Conservation (phyloP, 2,329 filamentous ascomycete species). For the Colletotrichum sansevieriae region DNA sequence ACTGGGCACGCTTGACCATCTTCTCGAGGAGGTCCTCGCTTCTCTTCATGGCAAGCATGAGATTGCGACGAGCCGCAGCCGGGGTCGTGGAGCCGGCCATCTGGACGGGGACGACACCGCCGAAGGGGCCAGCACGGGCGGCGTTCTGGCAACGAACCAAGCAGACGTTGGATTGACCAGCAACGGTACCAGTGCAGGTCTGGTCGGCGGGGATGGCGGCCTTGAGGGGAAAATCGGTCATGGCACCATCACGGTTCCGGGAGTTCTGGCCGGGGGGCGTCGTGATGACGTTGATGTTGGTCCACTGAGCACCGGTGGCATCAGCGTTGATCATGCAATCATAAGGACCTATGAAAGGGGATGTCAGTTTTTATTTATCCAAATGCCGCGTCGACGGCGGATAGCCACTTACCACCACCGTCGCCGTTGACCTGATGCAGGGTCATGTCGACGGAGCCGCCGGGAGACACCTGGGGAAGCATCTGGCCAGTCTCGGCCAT, state of each 20-base stretch:
- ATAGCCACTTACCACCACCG: conserved; percentile 63
- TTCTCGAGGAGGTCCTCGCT: conserved; percentile 42
- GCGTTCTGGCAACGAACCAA: conserved; percentile 74
- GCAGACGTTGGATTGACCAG: conserved; percentile 70
- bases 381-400: too few relatives aligned
- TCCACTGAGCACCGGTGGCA: conserved; percentile 67
- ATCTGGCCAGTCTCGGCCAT: conserved; percentile 67
- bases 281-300: conserved; percentile 65
- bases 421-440: conserved; percentile 77
- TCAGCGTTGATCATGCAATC: conserved; percentile 74
- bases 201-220: conserved; percentile 68
- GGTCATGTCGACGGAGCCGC: conserved; percentile 71
- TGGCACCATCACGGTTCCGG: conserved; percentile 58
- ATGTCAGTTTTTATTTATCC: too few relatives aligned
- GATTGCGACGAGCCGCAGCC: conserved; percentile 44
- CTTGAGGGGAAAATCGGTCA: conserved; percentile 64
- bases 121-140: conserved; percentile 72
- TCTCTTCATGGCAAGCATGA: conserved; percentile 47
- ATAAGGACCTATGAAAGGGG: conserved; percentile 58
- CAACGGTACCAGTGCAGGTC: conserved; percentile 70
- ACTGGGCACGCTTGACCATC: conserved; percentile 44
- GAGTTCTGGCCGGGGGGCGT: conserved; percentile 65
- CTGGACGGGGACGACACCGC: conserved; percentile 71
- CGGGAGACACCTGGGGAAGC: conserved; percentile 70
- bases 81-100: conserved; percentile 49